Evolutionary conservation across 257 asterid genomes (phyloP), one percentile per base, ranked within the genome.

Genomic region (Solanum pimpinellifolium): DNA sequence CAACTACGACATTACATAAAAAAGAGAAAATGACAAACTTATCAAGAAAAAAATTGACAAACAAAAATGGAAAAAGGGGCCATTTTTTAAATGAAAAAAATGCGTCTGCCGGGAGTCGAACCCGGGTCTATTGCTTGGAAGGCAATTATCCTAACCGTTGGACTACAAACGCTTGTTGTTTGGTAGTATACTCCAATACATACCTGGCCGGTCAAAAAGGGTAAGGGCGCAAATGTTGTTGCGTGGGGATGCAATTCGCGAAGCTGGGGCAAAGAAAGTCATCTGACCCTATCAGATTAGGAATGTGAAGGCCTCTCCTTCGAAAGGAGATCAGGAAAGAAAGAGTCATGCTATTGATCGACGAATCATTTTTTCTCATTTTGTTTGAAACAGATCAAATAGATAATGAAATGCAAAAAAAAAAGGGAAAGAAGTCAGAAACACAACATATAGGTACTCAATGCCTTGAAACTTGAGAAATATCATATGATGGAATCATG

Each of bases 101-200:
- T 37, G 39, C 39, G 39, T 37, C 74, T 93, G 97, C 94, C 95
- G 95, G 93, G 94, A 93, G 98, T 97, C 97, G 97, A 97, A 96
- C 99, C 99, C 98, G 97, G 97, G 95, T 95, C 99, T 94, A 95
- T 96, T 94, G 98, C 99, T 96, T 96, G 98, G 98, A 97, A 92
- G 95, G 98, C 98, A 96, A 96, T 96, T 97, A 96, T 97, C 99
- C 98, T 95, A 90, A 93, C 93, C 94, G 94, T 94, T 94, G 97
- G 98, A 95, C 98, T 94, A 94, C 97, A 95, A 87, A 95, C 93
- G 74, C 74, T 73, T 9, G 39, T 0, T 10, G 6, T 33, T 33
- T 4, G 4, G 0, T 33, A 33, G 35, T 5, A 33, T 4, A 4
- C 35, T 3, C 5, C 35, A 33, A 33, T 33, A 33, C 5, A 0